Evolutionary conservation across 768 basidiomycete genomes (phyloP), one percentile per base, ranked within the genome.

Genomic region (Rhodotorula toruloides): DNA sequence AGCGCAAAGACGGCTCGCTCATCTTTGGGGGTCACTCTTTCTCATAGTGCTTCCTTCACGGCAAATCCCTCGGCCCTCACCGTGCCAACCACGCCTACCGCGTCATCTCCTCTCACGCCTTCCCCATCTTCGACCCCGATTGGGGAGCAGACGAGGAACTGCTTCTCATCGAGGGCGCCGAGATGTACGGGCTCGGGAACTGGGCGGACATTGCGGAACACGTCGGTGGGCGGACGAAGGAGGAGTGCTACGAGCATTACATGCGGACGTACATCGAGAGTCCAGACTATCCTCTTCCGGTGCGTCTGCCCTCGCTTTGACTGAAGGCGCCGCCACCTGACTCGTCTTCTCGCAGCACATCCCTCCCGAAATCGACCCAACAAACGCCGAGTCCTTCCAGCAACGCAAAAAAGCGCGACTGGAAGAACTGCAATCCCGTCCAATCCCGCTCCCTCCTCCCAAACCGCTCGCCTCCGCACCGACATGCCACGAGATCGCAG

Each of bases 91-190:
- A 99, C 78, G 79, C 87, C 49, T 99, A 99, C 77, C 88, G 91
- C 61, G 87, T 98, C 63, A 88, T 98, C 70, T 92, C 94, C 77
- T 74, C 80, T 76, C 91, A 96, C 76, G 91, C 94, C 13, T 90
- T 93, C 78, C 96, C 94, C 5, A 96, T 99, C 74, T 94, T 96
- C 74, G 83, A 86, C 13, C 85, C 87, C 61, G 91, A 94, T 76
- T 98, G 94, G 96, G 94, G 92, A 44, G 94, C 93, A 14, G 94
- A 98, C 77, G 94, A 99, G 90, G 94, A 99, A 76, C 81, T 98
- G 4, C 80, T 94, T 12, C 80, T 99, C 25, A 80, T 97, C 50
- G 91, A 93, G 60, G 96, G 92, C 37, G 85, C 92, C 39, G 83
- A 89, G 12, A 82, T 84, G 32, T 88, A 90, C 74, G 94, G 94